These are phyloP conservation scores for Excoecaria cochinchinensis DNA, from an alignment of 345 rosid genomes.

Conservation along the genomic window DNA sequence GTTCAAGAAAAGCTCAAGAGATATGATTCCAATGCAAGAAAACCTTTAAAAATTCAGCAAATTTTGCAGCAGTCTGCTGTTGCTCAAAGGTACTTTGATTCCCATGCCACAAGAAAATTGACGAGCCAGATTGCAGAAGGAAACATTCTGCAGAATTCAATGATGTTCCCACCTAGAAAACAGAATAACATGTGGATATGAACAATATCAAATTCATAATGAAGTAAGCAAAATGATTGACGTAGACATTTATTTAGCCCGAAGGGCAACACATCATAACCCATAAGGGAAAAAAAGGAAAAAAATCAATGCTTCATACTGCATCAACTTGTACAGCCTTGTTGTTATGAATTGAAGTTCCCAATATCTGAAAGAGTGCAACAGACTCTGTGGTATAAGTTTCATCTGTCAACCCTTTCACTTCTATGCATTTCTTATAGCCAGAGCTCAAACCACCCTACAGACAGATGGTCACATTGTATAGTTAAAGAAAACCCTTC, in stretches of 20 bases:
- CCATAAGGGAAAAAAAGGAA: neutral
- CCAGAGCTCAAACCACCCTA: slow-evolving; percentile 98
- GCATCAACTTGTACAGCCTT: slow-evolving; percentile 81
- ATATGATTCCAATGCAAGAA: neutral
- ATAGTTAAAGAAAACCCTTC: slow-evolving; percentile 14
- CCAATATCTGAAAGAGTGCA: slow-evolving; percentile 82
- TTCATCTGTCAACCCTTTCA: slow-evolving; percentile 64
- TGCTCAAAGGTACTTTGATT: slow-evolving; percentile 89
- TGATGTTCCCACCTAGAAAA: slow-evolving; percentile 69
- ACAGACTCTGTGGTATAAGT: slow-evolving; percentile 65
- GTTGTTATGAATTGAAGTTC: slow-evolving; percentile 71
- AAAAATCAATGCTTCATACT: slow-evolving; percentile 37
- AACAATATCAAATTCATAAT: neutral
- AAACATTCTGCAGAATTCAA: slow-evolving; percentile 83
- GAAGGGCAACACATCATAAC: neutral
- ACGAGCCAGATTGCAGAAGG: slow-evolving; percentile 95
- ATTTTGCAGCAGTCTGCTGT: slow-evolving; percentile 79
- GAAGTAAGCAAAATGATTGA: neutral
- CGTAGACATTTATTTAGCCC: neutral
- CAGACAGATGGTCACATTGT: slow-evolving; percentile 23
- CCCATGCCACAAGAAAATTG: slow-evolving; percentile 91
- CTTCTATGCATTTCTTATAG: slow-evolving; percentile 65
- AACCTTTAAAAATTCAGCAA: slow-evolving; percentile 90
- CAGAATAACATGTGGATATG: neutral
- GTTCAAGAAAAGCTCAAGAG: neutral